Base-by-base conservation (phyloP, 2,329 filamentous ascomycete species). In the Dothideomycetidae sp. region DNA sequence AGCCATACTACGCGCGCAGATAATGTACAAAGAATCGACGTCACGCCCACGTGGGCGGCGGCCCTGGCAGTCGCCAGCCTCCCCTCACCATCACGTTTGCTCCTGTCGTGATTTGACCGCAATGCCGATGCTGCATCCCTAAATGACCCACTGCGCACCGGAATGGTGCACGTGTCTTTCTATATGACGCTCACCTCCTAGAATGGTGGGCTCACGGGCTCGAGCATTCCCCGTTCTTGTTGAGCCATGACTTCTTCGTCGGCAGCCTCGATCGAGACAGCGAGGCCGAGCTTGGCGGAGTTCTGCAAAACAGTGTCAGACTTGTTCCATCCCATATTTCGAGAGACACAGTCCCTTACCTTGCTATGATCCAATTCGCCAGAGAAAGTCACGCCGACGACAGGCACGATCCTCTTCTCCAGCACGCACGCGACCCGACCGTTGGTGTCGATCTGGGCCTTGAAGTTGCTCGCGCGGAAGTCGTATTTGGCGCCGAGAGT, bases 401-500 rank as follows among this genome's bases (percentile, higher is more conserved):
- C 81, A 46, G 85, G 84, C 18, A 85, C 85, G 53, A 98, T 82
- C 54, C 85, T 79, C 76, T 94, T 96, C 71, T 98, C 90, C 49
- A 96, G 66, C 53, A 94, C 65, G 57, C 84, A 90, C 62, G 81
- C 83, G 44, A 98, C 71, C 68, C 93, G 93, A 59, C 90, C 90
- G 58, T 83, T 78, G 53, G 85, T 92, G 64, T 98, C 90, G 51
- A 96, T 73, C 66, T 98, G 90, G 31, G 88, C 90, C 48, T 88
- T 78, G 76, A 94, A 93, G 35, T 84, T 90, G 39, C 83, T 90
- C 65, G 85, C 82, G 55, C 83, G 75, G 75, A 98, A 98, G 60
- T 94, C 88, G 64, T 98, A 98, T 66, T 98, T 98, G 57, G 85
- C 83, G 53, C 88, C 90, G 52, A 96, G 72, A 38, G 86, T 84